Conservation (phyloP, 176 grass and related monocot species). For the Tillandsia leiboldiana region DNA sequence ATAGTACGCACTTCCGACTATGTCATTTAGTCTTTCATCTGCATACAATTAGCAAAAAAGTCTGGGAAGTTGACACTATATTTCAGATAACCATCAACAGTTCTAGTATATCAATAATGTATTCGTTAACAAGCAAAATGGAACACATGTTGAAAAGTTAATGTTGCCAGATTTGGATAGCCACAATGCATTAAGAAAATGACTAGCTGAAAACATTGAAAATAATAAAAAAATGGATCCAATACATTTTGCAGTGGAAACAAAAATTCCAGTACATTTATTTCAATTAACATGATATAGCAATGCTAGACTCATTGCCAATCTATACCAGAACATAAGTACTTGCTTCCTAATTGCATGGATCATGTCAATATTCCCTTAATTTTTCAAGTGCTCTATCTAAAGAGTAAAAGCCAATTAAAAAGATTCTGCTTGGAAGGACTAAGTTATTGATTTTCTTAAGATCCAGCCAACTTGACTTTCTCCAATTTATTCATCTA, state of each 20-base stretch:
- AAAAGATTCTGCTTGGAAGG: too few species aligned
- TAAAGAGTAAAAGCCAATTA: too few species aligned
- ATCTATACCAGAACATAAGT: background rate
- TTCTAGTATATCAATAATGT: background rate
- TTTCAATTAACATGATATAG: background rate
- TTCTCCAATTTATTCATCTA: too few species aligned
- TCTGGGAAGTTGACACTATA: constrained; percentile 20
- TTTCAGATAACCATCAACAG: background rate
- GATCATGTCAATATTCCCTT: too few species aligned
- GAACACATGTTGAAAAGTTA: background rate
- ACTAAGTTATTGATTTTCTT: too few species aligned
- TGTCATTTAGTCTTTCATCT: constrained; percentile 99
- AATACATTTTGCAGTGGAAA: background rate
- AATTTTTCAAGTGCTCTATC: too few species aligned
- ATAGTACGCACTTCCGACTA: constrained; percentile 97
- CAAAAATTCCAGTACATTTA: background rate
- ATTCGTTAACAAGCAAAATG: background rate
- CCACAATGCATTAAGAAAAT: background rate
- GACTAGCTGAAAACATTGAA: background rate
- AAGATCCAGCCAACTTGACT: too few species aligned
- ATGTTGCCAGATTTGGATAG: background rate
- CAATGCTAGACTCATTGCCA: background rate
- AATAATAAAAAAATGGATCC: background rate
- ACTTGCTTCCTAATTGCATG: too few species aligned
- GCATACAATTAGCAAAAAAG: constrained; percentile 13